phyloP scores from a whole-genome alignment of 257 asterid genomes.

The Solanum chmielewskii region DNA sequence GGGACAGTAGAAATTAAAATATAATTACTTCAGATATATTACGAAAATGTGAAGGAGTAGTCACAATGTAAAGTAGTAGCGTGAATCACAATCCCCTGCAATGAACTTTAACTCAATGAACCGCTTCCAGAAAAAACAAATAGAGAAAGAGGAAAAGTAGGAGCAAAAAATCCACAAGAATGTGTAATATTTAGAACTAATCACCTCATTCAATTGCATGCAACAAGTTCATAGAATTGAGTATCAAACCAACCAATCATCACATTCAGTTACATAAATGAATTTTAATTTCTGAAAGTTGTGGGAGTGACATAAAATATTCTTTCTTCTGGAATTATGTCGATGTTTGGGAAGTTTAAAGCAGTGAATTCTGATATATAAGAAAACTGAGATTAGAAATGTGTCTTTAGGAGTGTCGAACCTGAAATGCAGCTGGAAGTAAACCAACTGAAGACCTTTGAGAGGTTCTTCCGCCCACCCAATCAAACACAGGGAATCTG shows the following conservation, averaged over 20 bases:
- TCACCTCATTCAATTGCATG: not conserved
- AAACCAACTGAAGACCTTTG: conserved; percentile 99
- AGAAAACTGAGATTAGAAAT: not conserved
- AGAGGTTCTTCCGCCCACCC: conserved; percentile 99
- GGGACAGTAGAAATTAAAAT: too few species aligned
- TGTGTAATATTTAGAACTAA: not conserved
- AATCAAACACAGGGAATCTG: conserved; percentile 95
- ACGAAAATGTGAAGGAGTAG: too few species aligned
- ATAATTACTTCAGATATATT: too few species aligned
- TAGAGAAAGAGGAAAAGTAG: too few species aligned
- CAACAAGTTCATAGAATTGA: not conserved
- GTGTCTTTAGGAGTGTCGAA: conserved; percentile 9
- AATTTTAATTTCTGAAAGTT: not conserved
- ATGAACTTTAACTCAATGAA: too few species aligned
- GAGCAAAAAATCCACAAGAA: too few species aligned
- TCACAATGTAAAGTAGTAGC: too few species aligned
- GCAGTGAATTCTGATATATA: not conserved
- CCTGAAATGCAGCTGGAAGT: conserved; percentile 99
- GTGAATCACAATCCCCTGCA: too few species aligned
- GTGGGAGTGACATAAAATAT: not conserved
- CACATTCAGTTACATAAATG: not conserved
- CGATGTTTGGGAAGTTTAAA: not conserved
- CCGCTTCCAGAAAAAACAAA: too few species aligned
- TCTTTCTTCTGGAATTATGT: not conserved
- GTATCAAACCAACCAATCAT: not conserved